These are phyloP conservation scores for Microstegium vimineum DNA, from an alignment of 176 grass and related monocot species.

Conservation along the genomic window DNA sequence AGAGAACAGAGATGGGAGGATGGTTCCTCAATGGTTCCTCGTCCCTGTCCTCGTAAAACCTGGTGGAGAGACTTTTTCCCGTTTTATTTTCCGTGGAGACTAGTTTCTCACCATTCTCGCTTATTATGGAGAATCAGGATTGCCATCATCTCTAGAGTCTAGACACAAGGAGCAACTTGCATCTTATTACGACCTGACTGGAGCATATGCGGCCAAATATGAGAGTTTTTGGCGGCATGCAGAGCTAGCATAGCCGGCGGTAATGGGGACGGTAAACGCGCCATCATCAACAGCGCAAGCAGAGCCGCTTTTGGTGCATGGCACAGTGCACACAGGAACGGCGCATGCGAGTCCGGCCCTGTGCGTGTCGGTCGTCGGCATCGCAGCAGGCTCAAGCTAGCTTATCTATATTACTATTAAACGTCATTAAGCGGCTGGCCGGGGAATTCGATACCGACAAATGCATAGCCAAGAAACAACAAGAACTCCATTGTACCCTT, in stretches of 20 bases:
- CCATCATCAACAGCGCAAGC: background rate
- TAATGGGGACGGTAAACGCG: background rate
- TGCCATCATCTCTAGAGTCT: too few relatives aligned
- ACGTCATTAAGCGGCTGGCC: background rate
- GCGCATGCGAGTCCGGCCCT: background rate
- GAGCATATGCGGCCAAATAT: background rate
- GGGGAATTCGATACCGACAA: background rate
- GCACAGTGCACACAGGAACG: background rate
- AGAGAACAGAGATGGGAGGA: too few relatives aligned
- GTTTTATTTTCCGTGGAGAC: too few relatives aligned
- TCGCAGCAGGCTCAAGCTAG: constrained; percentile 1
- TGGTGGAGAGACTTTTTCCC: too few relatives aligned
- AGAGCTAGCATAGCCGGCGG: background rate
- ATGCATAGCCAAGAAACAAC: constrained; percentile 26
- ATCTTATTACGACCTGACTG: background rate
- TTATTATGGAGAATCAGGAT: too few relatives aligned
- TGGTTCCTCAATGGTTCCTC: too few relatives aligned
- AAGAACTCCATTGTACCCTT: constrained; percentile 6
- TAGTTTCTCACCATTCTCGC: too few relatives aligned
- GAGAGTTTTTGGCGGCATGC: background rate
- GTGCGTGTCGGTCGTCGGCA: constrained; percentile 9
- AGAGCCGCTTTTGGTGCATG: constrained; percentile 15
- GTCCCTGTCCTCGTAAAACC: too few relatives aligned
- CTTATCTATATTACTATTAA: background rate
- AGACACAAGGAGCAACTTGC: background rate